Evolutionary conservation across 2,329 filamentous ascomycete species (phyloP), one percentile per base, ranked within the genome.

Genomic region (Talaromyces sp.): DNA sequence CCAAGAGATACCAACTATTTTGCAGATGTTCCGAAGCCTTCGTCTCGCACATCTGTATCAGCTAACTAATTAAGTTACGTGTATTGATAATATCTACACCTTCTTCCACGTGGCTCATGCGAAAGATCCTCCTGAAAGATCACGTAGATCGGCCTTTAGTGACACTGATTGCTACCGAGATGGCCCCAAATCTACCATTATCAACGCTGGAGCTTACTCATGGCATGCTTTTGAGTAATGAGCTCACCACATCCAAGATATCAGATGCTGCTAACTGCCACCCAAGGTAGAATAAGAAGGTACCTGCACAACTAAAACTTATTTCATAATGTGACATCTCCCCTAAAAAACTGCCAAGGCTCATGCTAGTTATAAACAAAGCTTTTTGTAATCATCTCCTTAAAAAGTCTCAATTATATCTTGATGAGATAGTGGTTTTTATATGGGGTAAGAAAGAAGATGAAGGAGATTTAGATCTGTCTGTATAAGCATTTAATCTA

Each of bases 391-490:
- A 77, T 66, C 65, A 73, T 65, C 66, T 73, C 64, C 48, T 76
- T 33, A 66, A 73, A 70, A 73, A 76, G 65, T 73, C 74, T 61
- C 67, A 68, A 68, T 70, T 69, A 66, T 76, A 70, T 60, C 68
- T 69, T 47, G 68, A 73, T 27, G 70, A 77, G 69, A 75, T 76
- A 69, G 70, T 65, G 1, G 47, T 71, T 14, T 75, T 74, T 65
- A 61, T 75, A 48, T 66, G 35, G 60, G 69, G 22, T 22, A 22
- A 22, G 1, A 22, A 2, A 22, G 22, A 22, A 22, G 22, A 22
- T 22, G 22, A 22, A 22, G 22, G 22, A 22, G 22, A 22, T 22
- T 22, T 22, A 2, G 22, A 22, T 22, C 22, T 22, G 22, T 22
- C 22, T 22, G 22, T 22, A 22, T 22, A 22, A 22, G 22, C 22